A percentile compares a stretch with the other conserved stretches of the same genome.
phyloP scores from a whole-genome alignment of 257 asterid genomes.

The Solanum raphanifolium region DNA sequence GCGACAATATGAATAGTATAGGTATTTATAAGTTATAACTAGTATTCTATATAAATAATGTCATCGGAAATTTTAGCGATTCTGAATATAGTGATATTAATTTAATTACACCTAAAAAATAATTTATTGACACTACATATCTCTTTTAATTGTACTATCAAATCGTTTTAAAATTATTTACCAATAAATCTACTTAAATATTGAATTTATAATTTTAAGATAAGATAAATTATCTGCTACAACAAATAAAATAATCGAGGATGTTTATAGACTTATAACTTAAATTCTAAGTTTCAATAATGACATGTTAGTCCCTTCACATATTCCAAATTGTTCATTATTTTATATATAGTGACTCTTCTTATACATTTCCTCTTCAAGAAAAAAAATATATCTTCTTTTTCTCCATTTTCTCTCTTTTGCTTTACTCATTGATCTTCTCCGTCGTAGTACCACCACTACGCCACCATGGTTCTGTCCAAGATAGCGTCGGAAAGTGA shows the following conservation, averaged over 20 bases:
- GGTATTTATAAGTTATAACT: background rate
- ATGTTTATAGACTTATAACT: background rate
- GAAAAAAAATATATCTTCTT: background rate
- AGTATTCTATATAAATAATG: background rate
- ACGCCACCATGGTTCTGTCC: constrained; percentile 56
- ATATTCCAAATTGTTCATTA: background rate
- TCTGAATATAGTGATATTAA: too few species aligned
- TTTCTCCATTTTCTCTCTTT: background rate
- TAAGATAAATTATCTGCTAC: background rate
- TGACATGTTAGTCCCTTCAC: background rate
- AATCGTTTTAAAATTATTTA: background rate
- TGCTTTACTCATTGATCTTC: background rate
- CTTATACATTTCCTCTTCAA: background rate
- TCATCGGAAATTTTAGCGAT: too few species aligned
- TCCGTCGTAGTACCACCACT: background rate
- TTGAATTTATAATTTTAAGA: background rate
- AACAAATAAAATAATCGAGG: background rate
- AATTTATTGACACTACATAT: too few species aligned
- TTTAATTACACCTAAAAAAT: background rate
- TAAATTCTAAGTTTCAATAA: background rate
- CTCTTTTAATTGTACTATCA: background rate
- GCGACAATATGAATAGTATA: too few species aligned
- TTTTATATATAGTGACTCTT: background rate
- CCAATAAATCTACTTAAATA: fast-evolving
- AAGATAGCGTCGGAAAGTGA: constrained; percentile 47